phyloP scores from a whole-genome alignment of 208 protist genomes.

The Naegleria gruberi region DNA sequence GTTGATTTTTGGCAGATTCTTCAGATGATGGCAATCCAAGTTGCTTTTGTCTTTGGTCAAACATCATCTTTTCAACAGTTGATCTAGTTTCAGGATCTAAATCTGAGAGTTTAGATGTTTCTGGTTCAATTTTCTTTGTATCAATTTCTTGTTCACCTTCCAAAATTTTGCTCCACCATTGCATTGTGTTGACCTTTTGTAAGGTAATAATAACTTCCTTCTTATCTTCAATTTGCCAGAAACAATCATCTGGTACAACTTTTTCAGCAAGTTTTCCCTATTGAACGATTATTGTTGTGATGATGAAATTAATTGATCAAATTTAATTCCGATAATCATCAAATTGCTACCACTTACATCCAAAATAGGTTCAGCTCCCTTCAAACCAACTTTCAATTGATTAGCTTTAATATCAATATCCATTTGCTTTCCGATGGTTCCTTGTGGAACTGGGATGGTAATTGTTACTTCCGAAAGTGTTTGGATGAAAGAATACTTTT shows the following conservation, averaged over 20 bases:
- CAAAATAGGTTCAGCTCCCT: slow-evolving; percentile 10
- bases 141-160: slow-evolving; percentile 72
- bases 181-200: slow-evolving; percentile 72
- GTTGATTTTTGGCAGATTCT: slow-evolving; percentile 82
- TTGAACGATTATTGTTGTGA: not conserved
- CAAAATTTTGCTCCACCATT: slow-evolving; percentile 76
- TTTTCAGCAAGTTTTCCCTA: not conserved
- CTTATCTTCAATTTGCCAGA: slow-evolving; percentile 83
- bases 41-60: slow-evolving; percentile 81
- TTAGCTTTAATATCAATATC: slow-evolving; percentile 5
- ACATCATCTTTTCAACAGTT: slow-evolving; percentile 93
- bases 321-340: not conserved
- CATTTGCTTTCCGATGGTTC: slow-evolving; percentile 25
- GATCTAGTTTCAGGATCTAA: slow-evolving; percentile 81
- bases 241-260: slow-evolving; percentile 58
- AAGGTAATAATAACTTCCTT: slow-evolving; percentile 66
- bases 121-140: slow-evolving; percentile 80
- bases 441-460: not conserved
- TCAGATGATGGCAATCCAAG: slow-evolving; percentile 83
- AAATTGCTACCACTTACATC: slow-evolving; percentile 9
- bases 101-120: slow-evolving; percentile 86
- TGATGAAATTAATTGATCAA: too few species aligned
- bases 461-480: slow-evolving; percentile 27
- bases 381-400: not conserved
- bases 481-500: slow-evolving; percentile 28